Conservation (phyloP, 1,284 basidiomycete genomes). For the Trametes sp. region DNA sequence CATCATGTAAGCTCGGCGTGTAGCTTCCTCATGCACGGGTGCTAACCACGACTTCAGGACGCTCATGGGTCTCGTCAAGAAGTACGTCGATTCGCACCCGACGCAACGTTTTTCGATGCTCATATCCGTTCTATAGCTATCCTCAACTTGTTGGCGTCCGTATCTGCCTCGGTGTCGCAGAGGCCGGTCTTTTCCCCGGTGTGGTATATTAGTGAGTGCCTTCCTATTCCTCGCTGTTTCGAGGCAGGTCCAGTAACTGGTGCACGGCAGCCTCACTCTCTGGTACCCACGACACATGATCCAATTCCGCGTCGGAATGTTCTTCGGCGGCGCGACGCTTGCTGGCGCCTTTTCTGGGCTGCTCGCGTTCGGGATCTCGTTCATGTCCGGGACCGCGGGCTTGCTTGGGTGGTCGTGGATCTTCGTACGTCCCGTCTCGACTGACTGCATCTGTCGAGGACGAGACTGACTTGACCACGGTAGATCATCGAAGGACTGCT, state of each 20-base stretch:
- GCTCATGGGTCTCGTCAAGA: constrained; percentile 72
- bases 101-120: constrained; percentile 3
- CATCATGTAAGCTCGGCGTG: constrained; percentile 29
- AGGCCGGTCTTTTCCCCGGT: constrained; percentile 75
- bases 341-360: constrained; percentile 49
- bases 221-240: neutral
- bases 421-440: constrained; percentile 48
- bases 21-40: neutral
- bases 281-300: constrained; percentile 47
- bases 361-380: constrained; percentile 51
- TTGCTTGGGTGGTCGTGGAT: constrained; percentile 55
- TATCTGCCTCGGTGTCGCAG: constrained; percentile 68
- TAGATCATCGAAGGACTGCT: constrained; percentile 65
- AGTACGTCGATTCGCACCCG: constrained; percentile 43
- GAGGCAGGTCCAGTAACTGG: neutral
- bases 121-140: constrained; percentile 49
- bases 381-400: constrained; percentile 51
- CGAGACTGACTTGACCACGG: constrained; percentile 49
- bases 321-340: constrained; percentile 47
- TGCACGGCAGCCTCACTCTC: constrained; percentile 36
- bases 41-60: constrained; percentile 48
- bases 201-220: constrained; percentile 62
- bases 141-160: constrained; percentile 66
- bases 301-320: constrained; percentile 44
- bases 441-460: neutral